Evolutionary conservation across 148 eudicot species (phyloP).

Genomic region (Nepenthes gracilis): DNA sequence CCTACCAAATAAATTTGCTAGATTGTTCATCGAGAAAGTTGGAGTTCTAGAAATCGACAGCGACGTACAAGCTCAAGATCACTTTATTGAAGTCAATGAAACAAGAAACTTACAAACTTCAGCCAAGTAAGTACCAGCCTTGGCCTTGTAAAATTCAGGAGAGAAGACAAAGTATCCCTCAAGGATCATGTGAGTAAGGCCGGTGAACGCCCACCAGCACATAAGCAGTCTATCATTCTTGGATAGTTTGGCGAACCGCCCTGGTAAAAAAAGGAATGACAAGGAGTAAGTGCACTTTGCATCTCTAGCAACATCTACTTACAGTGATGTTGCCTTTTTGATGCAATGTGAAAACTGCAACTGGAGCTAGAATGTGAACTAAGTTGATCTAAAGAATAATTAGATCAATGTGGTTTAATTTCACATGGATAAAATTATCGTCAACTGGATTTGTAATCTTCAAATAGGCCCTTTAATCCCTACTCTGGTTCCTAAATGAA

Average conservation of each 20-base stretch:
- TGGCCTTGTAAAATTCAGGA: constrained; percentile 67
- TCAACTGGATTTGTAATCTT: no score
- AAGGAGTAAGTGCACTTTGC: background rate
- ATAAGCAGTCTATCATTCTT: constrained; percentile 56
- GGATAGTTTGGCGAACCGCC: constrained; percentile 33
- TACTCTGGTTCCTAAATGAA: no score
- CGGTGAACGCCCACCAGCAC: constrained; percentile 96
- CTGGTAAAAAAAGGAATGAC: constrained; percentile 19
- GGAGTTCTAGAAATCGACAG: background rate
- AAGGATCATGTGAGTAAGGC: constrained; percentile 65
- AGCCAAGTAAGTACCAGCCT: constrained; percentile 49
- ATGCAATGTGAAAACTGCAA: no score
- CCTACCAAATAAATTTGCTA: constrained; percentile 28
- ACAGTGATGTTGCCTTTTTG: no score
- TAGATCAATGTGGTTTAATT: no score
- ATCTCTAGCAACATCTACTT: no score
- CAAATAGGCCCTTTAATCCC: no score
- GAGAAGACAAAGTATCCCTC: constrained; percentile 88
- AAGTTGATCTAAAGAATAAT: no score
- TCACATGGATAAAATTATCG: no score
- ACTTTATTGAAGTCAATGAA: background rate
- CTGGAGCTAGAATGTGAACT: no score
- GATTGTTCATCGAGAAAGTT: background rate
- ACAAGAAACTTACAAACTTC: constrained; percentile 70
- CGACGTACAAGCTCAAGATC: background rate